These are phyloP conservation scores for Gossypium lobatum DNA, from an alignment of 441 rosid species.

Conservation along the genomic window DNA sequence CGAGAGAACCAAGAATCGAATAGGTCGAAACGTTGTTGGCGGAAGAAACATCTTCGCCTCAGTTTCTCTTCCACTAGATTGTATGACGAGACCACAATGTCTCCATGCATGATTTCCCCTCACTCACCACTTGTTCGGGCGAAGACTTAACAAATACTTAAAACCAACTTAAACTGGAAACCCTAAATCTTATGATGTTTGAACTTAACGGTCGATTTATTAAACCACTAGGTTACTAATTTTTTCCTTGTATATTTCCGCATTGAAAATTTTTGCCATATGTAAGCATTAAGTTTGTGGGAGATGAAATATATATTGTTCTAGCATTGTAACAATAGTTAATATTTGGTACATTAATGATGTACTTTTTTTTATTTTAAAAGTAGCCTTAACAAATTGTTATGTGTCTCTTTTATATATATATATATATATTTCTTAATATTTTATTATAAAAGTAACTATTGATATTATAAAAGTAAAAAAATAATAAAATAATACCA, in stretches of 20 bases:
- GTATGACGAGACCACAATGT: conserved; percentile 31
- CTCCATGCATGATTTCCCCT: conserved; percentile 40
- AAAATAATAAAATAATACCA: no score
- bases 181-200: not conserved
- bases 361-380: no score
- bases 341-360: no score
- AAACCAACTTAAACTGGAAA: not conserved
- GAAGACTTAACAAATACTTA: conserved; percentile 1
- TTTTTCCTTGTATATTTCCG: not conserved
- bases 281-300: not conserved
- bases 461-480: no score
- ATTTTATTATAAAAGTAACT: no score
- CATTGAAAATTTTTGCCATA: not conserved
- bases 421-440: no score
- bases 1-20: conserved; percentile 1
- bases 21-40: conserved; percentile 26
- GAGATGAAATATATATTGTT: not conserved
- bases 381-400: no score
- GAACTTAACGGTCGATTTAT: not conserved
- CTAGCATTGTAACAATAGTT: not conserved
- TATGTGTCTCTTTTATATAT: no score
- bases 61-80: conserved; percentile 29
- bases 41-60: conserved; percentile 26
- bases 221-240: not conserved
- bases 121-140: conserved; percentile 46